Evolutionary conservation across 768 basidiomycete species (phyloP).

Genomic region (Mycena epipterygia): DNA sequence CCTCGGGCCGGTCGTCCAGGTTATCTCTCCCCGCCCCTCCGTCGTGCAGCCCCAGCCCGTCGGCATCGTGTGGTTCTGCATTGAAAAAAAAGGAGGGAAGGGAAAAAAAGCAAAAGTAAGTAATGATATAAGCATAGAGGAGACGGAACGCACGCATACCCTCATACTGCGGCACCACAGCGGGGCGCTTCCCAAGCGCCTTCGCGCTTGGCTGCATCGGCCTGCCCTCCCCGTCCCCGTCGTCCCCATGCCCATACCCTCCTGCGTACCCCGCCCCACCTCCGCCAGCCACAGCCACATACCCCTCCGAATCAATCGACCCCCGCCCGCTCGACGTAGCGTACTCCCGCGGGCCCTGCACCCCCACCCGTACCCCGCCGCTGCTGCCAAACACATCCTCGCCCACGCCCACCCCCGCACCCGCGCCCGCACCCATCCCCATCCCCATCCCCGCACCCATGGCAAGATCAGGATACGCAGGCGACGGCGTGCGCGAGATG

Average conservation of each 20-base stretch:
- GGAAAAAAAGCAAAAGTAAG: no score
- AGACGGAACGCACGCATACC: constrained; percentile 45
- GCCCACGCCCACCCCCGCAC: constrained; percentile 21
- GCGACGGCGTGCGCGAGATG: constrained; percentile 80
- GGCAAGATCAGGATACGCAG: constrained; percentile 49
- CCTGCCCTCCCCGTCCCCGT: constrained; percentile 50
- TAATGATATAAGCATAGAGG: not conserved
- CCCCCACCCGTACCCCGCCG: constrained; percentile 4
- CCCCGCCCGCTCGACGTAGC: constrained; percentile 8
- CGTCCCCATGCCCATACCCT: no score
- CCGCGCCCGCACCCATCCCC: not conserved
- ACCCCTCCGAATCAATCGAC: constrained; percentile 7
- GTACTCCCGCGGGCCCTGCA: not conserved
- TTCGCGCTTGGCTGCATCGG: constrained; percentile 85
- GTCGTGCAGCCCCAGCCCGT: constrained; percentile 62
- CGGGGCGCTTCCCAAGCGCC: constrained; percentile 87
- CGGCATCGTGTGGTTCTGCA: constrained; percentile 66
- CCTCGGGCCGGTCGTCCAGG: constrained; percentile 54
- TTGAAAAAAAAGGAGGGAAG: not conserved
- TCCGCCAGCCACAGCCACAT: no score
- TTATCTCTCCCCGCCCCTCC: no score
- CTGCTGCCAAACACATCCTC: not conserved
- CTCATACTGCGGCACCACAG: constrained; percentile 66
- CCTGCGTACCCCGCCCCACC: constrained; percentile 31
- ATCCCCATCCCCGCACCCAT: constrained; percentile 31